Evolutionary conservation across 2,329 filamentous ascomycete genomes (phyloP).

Genomic region (Fusarium cicatricum): DNA sequence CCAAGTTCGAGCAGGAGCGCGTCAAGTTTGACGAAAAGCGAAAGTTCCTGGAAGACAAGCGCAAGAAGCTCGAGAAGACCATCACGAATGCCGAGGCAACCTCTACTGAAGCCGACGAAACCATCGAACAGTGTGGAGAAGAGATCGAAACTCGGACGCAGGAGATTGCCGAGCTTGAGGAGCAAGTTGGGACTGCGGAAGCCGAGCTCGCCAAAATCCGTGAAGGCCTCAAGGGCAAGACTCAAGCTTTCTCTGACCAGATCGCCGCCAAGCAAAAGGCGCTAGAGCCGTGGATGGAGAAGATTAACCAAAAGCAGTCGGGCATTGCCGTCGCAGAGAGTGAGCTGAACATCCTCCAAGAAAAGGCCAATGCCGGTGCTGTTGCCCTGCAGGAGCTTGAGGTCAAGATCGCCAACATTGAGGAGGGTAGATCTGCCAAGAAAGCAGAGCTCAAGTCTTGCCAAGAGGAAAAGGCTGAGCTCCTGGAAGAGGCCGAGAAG

Average conservation of each 20-base stretch:
- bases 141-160: conserved; percentile 79
- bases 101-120: conserved; percentile 76
- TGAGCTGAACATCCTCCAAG: conserved; percentile 88
- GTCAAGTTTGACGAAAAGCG: conserved; percentile 99
- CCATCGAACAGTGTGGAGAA: conserved; percentile 78
- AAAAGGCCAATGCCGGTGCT: conserved; percentile 87
- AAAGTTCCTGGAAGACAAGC: conserved; percentile 90
- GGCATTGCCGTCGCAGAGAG: conserved; percentile 94
- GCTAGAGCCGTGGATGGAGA: conserved; percentile 94
- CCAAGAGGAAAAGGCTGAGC: conserved; percentile 73
- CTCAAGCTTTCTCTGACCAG: conserved; percentile 90
- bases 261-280: conserved; percentile 93
- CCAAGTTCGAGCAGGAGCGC: conserved; percentile 93
- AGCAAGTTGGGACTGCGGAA: conserved; percentile 80
- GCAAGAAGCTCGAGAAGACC: conserved; percentile 93
- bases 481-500: conserved; percentile 78
- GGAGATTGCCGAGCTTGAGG: conserved; percentile 81
- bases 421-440: conserved; percentile 76
- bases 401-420: conserved; percentile 76
- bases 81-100: conserved; percentile 80
- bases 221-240: conserved; percentile 92
- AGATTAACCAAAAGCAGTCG: conserved; percentile 95
- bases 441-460: conserved; percentile 77
- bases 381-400: conserved; percentile 85
- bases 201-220: conserved; percentile 83